phyloP scores from a whole-genome alignment of 805 yeast genomes.

The Hanseniaspora vineae region DNA sequence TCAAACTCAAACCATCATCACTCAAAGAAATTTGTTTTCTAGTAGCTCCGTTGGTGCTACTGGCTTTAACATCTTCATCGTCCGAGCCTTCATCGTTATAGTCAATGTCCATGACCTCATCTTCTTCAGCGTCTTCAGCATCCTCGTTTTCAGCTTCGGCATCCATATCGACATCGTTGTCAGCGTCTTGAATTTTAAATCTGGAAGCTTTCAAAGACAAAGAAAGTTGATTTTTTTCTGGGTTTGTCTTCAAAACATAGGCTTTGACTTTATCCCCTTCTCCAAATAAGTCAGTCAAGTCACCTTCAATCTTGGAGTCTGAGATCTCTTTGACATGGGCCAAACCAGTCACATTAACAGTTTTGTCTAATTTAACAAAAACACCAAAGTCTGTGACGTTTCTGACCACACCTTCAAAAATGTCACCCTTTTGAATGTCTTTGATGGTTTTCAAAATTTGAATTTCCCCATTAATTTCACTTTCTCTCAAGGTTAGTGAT shows the following conservation, averaged over 20 bases:
- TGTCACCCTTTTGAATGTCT: conserved; percentile 57
- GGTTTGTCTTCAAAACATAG: conserved; percentile 51
- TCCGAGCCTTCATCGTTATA: conserved; percentile 20
- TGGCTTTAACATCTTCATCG: conserved; percentile 11
- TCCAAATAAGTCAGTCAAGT: conserved; percentile 55
- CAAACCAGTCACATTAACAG: conserved; percentile 66
- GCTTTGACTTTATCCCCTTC: conserved; percentile 89
- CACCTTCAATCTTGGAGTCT: conserved; percentile 40
- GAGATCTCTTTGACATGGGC: conserved; percentile 81
- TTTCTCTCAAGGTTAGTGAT: conserved; percentile 66
- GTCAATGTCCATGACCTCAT: conserved; percentile 18
- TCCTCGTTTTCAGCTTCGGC: conserved; percentile 8
- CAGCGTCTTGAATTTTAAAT: conserved; percentile 35
- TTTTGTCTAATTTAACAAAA: conserved; percentile 67
- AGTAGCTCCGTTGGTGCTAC: conserved; percentile 20
- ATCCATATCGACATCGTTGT: conserved; percentile 21
- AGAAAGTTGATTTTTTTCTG: conserved; percentile 59
- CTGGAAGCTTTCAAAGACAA: conserved; percentile 93
- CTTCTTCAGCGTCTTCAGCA: conserved; percentile 14
- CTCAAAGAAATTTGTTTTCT: conserved; percentile 20
- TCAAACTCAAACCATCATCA: conserved; percentile 55
- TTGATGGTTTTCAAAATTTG: conserved; percentile 45
- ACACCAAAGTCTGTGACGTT: conserved; percentile 83
- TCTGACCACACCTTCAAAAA: conserved; percentile 66
- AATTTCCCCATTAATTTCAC: conserved; percentile 63